Base-by-base conservation (phyloP, 2,329 filamentous ascomycete genomes). In the Phyllosticta paracitricarpa region DNA sequence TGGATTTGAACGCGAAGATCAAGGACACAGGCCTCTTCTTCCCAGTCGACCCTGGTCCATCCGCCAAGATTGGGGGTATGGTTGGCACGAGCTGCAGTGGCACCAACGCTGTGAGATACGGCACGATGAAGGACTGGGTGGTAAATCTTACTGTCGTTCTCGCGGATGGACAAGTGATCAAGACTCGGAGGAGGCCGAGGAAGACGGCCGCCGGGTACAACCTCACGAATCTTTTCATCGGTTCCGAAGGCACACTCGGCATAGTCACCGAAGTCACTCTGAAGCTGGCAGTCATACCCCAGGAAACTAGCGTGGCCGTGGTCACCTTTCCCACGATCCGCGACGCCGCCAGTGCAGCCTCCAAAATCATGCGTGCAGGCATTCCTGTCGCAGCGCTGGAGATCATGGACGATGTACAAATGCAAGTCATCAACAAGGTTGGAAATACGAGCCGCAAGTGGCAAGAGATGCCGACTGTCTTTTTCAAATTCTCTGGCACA, bases 91-190 rank as follows among this genome's bases (percentile, higher is more conserved):
- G 89, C 68, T 81, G 79, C 70, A 75, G 85, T 12, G 89, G 89
- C 1, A 93, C 89, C 0, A 92, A 91, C 68, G 88, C 88, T 2
- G 88, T 91, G 51, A 82, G 85, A 66, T 93, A 93, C 69, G 89
- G 89, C 6, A 92, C 89, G 0, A 93, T 93, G 89, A 91, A 89
- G 70, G 89, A 93, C 68, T 92, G 89, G 88, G 88, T 93, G 26
- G 84, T 93, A 69, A 91, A 91, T 68, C 74, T 93, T 62, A 93
- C 89, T 0, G 87, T 92, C 1, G 89, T 93, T 0, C 81, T 93
- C 28, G 86, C 89, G 9, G 89, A 93, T 67, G 89, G 89, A 1
- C 87, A 83, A 0, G 76, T 93, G 25, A 88, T 93, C 76, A 93
- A 92, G 77, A 93, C 89, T 0, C 81, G 88, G 60, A 81, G 84